Evolutionary conservation across 2,329 filamentous ascomycete species (phyloP), one percentile per base, ranked within the genome.

Genomic region (Ophiostoma perfectum): DNA sequence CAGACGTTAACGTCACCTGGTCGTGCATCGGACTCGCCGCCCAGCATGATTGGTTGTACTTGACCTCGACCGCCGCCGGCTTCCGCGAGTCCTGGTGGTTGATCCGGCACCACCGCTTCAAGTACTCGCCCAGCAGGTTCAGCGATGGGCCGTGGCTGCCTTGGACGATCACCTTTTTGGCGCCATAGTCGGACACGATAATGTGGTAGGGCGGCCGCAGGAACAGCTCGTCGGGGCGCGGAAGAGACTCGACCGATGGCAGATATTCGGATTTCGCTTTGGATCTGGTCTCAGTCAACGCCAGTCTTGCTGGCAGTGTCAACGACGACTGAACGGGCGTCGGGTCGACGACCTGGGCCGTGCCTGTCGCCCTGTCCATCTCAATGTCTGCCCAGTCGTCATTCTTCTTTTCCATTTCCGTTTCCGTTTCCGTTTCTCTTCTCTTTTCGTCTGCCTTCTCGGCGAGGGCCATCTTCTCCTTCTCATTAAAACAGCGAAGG

Each of bases 141-240:
- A 84, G 73, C 0, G 80, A 81, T 4, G 78, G 78, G 55, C 78
- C 79, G 73, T 85, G 83, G 65, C 81, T 84, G 66, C 79, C 78
- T 65, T 83, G 78, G 11, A 85, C 74, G 64, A 80, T 78, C 9
- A 84, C 76, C 36, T 72, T 73, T 8, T 72, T 70, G 5, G 70
- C 72, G 18, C 75, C 74, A 11, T 72, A 71, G 9, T 75, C 74
- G 27, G 75, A 72, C 4, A 84, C 75, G 14, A 78, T 76, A 5
- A 85, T 75, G 66, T 83, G 77, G 71, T 84, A 84, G 0, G 83
- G 83, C 1, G 82, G 80, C 44, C 75, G 78, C 8, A 78, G 75
- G 14, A 83, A 76, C 9, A 85, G 75, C n/a, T 82, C 78, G 64
- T 83, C 81, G 0, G 83, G 83, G 1, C 81, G 77, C 3, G 80